phyloP scores from a whole-genome alignment of 2,329 filamentous ascomycete species.

The Xylariaceae sp. region DNA sequence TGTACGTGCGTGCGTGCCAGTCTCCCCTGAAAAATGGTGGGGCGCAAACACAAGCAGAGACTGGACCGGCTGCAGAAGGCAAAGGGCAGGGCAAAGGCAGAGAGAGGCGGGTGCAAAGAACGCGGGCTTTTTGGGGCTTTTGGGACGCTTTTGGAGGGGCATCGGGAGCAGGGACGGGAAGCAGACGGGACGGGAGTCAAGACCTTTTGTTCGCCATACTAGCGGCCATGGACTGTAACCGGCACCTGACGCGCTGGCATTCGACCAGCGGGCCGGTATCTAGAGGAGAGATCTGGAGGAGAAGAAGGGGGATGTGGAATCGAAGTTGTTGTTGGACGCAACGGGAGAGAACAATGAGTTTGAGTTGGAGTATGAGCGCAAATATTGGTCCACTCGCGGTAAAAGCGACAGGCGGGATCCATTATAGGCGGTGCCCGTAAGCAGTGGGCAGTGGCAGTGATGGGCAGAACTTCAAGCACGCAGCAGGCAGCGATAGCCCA shows the following conservation, averaged over 20 bases:
- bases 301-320: neutral
- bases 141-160: constrained; percentile 15
- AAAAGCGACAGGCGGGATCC: no score
- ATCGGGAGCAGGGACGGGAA: constrained; percentile 1
- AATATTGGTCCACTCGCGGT: constrained; percentile 3
- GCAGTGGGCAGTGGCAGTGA: neutral
- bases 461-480: neutral
- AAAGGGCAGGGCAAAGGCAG: neutral
- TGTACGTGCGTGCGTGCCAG: constrained; percentile 6
- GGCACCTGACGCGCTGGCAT: constrained; percentile 1
- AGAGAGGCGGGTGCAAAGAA: neutral
- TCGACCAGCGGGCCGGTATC: constrained; percentile 13
- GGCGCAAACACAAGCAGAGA: constrained; percentile 4
- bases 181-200: neutral
- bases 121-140: neutral
- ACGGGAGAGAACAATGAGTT: constrained; percentile 6
- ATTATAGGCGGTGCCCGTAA: neutral
- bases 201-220: constrained; percentile 19
- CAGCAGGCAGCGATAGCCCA: neutral
- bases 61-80: neutral
- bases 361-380: constrained; percentile 6
- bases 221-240: constrained; percentile 13
- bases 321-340: neutral
- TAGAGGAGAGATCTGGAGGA: neutral
- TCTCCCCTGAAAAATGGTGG: constrained; percentile 16